Base-by-base conservation (phyloP, 2,329 filamentous ascomycete genomes). In the Fusarium mangiferae region DNA sequence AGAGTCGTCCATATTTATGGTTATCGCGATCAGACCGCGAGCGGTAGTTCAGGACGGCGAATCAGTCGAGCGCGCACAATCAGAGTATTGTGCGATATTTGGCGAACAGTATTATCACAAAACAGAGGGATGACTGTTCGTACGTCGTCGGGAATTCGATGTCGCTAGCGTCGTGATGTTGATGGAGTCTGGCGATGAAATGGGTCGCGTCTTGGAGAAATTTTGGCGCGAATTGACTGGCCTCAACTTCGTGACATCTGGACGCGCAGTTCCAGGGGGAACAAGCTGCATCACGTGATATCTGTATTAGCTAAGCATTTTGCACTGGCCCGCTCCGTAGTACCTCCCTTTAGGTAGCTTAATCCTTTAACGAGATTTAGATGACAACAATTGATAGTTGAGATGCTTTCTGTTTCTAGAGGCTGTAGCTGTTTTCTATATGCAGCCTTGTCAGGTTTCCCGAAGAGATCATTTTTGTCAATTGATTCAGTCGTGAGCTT, bases 1-100 rank as follows among this genome's bases (percentile, higher is more conserved):
- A 70, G 87, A 85, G 74, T 89, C 89, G 70, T 91, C 90, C 90
- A 92, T 92, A 61, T 80, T 83, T 67, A 66, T 68, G 49, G 62
- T 58, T 62, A 62, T 67, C 72, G 72, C 62, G 62, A 68, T 67
- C 35, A 52, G 63, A 63, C 66, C 48, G 54, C 46, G 65, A 65
- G 52, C 62, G 42, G 42, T 63, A 41, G 46, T 57, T 68, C 42
- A 68, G 48, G 20, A 59, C 61, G 65, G 63, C 61, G 66, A 58
- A 49, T 73, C 69, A 75, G 77, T 72, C 73, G 55, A 58, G 51
- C 38, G 66, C 59, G 72, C 65, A 66, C 46, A 52, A 57, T 33
- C 20, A 42, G 46, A 49, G 57, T 55, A 67, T 73, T 68, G 65
- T 66, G 66, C 70, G 61, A 58, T 57, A 66, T 44, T 44, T 35